Evolutionary conservation across 441 rosid genomes (phyloP), one percentile per base, ranked within the genome.

Genomic region (Pelargonium citronellum): DNA sequence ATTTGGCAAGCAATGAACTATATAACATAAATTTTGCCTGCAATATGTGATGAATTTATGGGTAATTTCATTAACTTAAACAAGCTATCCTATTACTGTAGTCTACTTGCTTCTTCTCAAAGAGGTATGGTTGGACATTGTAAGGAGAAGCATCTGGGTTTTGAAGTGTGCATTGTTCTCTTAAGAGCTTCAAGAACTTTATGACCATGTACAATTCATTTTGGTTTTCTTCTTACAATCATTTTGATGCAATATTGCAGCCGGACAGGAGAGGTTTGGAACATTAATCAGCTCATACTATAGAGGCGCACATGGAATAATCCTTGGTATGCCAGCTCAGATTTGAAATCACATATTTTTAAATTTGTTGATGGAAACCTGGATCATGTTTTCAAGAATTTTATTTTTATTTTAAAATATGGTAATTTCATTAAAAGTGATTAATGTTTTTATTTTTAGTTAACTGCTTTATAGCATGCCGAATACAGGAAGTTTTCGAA

Each of bases 241-340:
- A 62, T 4, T 62, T 12, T 8, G 37, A 27, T 20, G 15, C 70
- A 27, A 67, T 71, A 62, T 19, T 82, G 81, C 80, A 89, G 95
- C 91, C 71, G 95, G 95, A 53, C 95, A 87, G 77, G 91, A 89
- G 82, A 83, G 90, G 68, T 89, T 89, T 68, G 87, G 95, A 71
- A 81, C 80, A 37, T 70, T 89, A 67, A 82, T 75, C 17, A 86
- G 84, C 77, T 89, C 95, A 22, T 89, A 89, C 76, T 89, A 89
- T 27, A 80, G 95, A 75, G 91, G 90, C 4, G 85, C 90, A 17
- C 91, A 89, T 11, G 95, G 95, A 46, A 81, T 89, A 68, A 78
- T 89, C 41, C 90, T 89, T n/a, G 90, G 95, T 89, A 78, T 75
- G 84, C 64, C 34, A 69, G 65, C 12, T 17, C 58, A 9, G 10